Base-by-base conservation (phyloP, 176 grass and related monocot genomes). In the Phyllostachys edulis region DNA sequence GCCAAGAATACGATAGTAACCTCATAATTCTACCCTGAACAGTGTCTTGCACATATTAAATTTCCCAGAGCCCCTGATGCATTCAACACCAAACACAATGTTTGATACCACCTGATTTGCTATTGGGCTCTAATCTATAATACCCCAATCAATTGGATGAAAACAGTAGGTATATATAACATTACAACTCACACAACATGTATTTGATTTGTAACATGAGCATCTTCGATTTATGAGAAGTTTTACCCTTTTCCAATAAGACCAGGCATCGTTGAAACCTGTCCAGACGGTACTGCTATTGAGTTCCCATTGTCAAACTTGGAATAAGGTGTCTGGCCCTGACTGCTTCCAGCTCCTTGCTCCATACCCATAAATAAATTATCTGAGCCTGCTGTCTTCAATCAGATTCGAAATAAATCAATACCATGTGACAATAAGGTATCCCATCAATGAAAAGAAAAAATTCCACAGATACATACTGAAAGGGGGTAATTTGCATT, bases 241-340 rank as follows among this genome's bases (percentile, higher is more conserved):
- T 52, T 17, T 85, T 90, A 96, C 93, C 96, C 91, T 94, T 99
- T 95, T 80, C 91, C 91, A 46, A 89, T 63, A 51, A 96, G 83
- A 86, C 89, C 84, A 67, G 91, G 71, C 86, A 96, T 80, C 12
- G 16, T 54, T 78, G 67, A 73, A 37, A 86, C 60, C 70, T 98
- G 91, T 42, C 82, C 80, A 65, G 90, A 82, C 10, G 86, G 52
- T 56, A 92, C 75, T 56, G 75, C 34, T 32, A 85, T 47, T 63
- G 88, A 85, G 80, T 77, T 85, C 34, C 88, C 90, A 87, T 86
- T 90, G 60, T 84, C 85, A 90, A 86, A 89, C 37, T 85, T 91
- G 32, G 78, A 75, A 86, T 90, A 83, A 40, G 82, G 41, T 52
- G 73, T 38, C 78, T 92, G 85, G 39, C 85, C 88, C 81, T 86